Percentiles rank a stretch among this genome's conserved stretches.
Evolutionary conservation across 2,329 filamentous ascomycete species (phyloP).

Genomic region (Fusarium cicatricum): DNA sequence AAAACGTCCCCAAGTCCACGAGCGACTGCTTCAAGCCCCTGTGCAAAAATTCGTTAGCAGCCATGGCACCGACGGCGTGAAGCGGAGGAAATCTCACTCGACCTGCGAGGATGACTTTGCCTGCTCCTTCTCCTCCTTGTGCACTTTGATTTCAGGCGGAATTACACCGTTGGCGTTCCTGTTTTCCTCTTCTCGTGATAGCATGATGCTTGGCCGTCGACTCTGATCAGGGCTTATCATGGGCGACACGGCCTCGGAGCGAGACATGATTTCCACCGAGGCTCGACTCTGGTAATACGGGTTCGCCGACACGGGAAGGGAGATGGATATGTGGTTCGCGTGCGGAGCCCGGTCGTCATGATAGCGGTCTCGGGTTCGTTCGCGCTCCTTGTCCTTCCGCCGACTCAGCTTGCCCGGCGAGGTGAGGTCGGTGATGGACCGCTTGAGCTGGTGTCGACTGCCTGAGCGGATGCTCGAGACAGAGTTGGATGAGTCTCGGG

Average conservation of each 20-base stretch:
- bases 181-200: conserved; percentile 43
- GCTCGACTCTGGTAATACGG: conserved; percentile 45
- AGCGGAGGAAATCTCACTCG: conserved; percentile 41
- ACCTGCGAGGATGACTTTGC: conserved; percentile 42
- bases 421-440: conserved; percentile 64
- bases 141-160: conserved; percentile 34
- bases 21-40: conserved; percentile 62
- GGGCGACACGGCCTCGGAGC: conserved; percentile 56
- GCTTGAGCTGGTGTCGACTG: conserved; percentile 61
- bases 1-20: conserved; percentile 64
- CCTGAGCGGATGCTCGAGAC: conserved; percentile 38
- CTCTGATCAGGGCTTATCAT: conserved; percentile 54
- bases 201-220: conserved; percentile 53
- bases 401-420: conserved; percentile 55
- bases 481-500: conserved; percentile 38
- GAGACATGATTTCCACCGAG: conserved; percentile 56
- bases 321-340: conserved; percentile 25
- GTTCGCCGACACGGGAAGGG: conserved; percentile 37
- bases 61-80: neutral
- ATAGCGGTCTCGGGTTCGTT: conserved; percentile 36
- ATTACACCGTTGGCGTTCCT: conserved; percentile 16
- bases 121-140: conserved; percentile 53
- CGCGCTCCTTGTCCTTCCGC: conserved; percentile 41
- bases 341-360: conserved; percentile 43
- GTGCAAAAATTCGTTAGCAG: conserved; percentile 33